Evolutionary conservation across 768 basidiomycete species (phyloP).

Genomic region (Kwoniella botswanensis): DNA sequence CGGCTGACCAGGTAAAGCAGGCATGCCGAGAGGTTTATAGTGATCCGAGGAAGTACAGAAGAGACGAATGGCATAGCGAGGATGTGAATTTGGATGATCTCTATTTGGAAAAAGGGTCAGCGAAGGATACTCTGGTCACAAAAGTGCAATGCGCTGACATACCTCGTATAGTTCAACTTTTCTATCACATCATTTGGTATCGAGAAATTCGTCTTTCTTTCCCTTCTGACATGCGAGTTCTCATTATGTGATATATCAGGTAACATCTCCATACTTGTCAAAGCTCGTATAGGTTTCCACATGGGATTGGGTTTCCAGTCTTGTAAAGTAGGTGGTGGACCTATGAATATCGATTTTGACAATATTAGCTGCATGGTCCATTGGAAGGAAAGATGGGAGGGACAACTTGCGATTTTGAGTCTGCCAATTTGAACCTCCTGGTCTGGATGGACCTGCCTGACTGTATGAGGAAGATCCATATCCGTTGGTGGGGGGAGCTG

Average conservation of each 20-base stretch:
- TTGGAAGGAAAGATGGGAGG: no score
- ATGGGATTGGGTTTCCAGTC: conserved; percentile 54
- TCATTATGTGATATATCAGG: conserved; percentile 45
- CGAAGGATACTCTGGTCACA: no score
- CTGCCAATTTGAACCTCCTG: conserved; percentile 11
- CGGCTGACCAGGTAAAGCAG: conserved; percentile 20
- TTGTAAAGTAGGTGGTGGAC: conserved; percentile 22
- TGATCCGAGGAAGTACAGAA: conserved; percentile 58
- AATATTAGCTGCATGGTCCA: neutral
- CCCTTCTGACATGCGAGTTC: conserved; percentile 38
- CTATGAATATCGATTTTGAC: neutral
- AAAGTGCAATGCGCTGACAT: conserved; percentile 10
- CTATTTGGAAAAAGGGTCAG: conserved; percentile 18
- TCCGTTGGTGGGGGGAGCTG: neutral
- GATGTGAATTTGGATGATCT: conserved; percentile 27
- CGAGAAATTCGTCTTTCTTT: conserved; percentile 36
- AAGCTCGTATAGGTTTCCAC: conserved; percentile 54
- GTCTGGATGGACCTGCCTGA: conserved; percentile 14
- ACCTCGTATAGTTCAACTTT: conserved; percentile 45
- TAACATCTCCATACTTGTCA: conserved; percentile 46
- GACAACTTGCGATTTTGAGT: conserved; percentile 2
- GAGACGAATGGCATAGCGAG: conserved; percentile 52
- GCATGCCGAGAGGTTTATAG: conserved; percentile 41
- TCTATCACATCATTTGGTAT: conserved; percentile 43
- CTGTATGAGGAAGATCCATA: neutral